A percentile compares a stretch with the other conserved stretches of the same genome.
Evolutionary conservation across 208 protist species (phyloP).

Genomic region (Vickermania spadyakhi): DNA sequence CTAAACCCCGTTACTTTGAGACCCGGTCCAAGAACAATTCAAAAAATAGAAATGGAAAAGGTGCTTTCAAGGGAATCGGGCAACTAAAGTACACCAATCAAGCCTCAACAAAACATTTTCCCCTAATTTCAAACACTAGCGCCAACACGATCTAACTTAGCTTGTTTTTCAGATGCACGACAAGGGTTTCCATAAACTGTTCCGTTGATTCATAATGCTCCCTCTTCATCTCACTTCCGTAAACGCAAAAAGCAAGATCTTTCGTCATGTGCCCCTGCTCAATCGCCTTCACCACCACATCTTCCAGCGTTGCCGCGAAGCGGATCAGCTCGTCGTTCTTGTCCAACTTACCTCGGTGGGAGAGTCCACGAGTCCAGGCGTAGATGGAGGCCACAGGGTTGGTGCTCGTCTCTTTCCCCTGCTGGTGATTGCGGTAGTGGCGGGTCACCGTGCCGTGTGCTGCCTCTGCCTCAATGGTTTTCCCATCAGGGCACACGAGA

Average conservation of each 20-base stretch:
- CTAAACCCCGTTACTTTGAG: too few species aligned
- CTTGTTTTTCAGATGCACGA: conserved; percentile 43
- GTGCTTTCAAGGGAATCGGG: too few species aligned
- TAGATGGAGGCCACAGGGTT: conserved; percentile 98
- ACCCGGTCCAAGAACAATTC: too few species aligned
- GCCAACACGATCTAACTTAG: too few species aligned
- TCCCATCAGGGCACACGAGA: conserved; percentile 94
- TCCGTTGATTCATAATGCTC: conserved; percentile 86
- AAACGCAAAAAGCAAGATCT: conserved; percentile 94
- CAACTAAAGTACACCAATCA: too few species aligned
- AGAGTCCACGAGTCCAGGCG: conserved; percentile 95
- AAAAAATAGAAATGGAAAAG: too few species aligned
- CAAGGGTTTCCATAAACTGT: conserved; percentile 82
- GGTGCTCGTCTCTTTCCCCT: conserved; percentile 94
- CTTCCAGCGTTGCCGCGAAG: conserved; percentile 87
- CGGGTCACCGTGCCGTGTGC: conserved; percentile 97
- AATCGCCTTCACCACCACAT: conserved; percentile 86
- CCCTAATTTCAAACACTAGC: too few species aligned
- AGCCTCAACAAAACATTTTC: too few species aligned
- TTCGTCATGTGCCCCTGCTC: conserved; percentile 97
- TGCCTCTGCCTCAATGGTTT: conserved; percentile 96
- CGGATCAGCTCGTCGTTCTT: conserved; percentile 83
- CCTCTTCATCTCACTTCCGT: conserved; percentile 60
- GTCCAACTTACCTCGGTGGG: conserved; percentile 94
- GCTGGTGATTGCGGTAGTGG: conserved; percentile 95